Evolutionary conservation across 495 filamentous ascomycete genomes (phyloP).

Genomic region (Aspergillus sclerotioniger): DNA sequence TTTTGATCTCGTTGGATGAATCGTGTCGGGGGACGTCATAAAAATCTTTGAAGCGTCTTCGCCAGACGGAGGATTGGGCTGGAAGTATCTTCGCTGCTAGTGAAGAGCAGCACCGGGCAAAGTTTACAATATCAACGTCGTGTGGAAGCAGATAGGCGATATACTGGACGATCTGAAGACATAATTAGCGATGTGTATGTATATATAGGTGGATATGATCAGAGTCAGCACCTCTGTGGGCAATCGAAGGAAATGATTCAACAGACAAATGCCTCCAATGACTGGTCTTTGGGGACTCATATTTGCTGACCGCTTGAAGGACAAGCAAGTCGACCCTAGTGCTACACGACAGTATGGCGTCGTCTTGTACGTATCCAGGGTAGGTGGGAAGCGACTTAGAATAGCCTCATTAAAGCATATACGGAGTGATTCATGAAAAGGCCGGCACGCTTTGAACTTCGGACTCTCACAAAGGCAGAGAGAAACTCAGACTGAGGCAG

Average conservation of each 20-base stretch:
- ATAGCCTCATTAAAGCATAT: too few species aligned
- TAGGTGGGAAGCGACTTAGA: too few species aligned
- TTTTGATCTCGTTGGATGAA: constrained; percentile 24
- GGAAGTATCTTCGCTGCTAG: constrained; percentile 20
- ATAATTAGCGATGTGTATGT: not conserved
- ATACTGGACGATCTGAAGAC: constrained; percentile 39
- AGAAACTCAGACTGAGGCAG: too few species aligned
- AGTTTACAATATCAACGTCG: constrained; percentile 32
- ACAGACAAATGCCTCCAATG: not conserved
- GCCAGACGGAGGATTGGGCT: constrained; percentile 32
- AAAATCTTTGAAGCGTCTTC: constrained; percentile 27
- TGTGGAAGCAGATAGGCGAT: constrained; percentile 34
- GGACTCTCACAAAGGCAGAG: too few species aligned
- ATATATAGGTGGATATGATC: not conserved
- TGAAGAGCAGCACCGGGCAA: constrained; percentile 28
- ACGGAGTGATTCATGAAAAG: too few species aligned
- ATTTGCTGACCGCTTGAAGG: not conserved
- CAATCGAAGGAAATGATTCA: constrained; percentile 15
- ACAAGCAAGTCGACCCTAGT: not conserved
- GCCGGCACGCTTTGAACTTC: too few species aligned
- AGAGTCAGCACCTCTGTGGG: constrained; percentile 27
- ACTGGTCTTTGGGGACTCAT: not conserved
- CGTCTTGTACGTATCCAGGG: too few species aligned
- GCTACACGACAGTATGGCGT: not conserved
- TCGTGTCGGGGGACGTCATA: constrained; percentile 33